Evolutionary conservation across 2,329 filamentous ascomycete species (phyloP), one percentile per base, ranked within the genome.

Genomic region (Penicillium polonicum): DNA sequence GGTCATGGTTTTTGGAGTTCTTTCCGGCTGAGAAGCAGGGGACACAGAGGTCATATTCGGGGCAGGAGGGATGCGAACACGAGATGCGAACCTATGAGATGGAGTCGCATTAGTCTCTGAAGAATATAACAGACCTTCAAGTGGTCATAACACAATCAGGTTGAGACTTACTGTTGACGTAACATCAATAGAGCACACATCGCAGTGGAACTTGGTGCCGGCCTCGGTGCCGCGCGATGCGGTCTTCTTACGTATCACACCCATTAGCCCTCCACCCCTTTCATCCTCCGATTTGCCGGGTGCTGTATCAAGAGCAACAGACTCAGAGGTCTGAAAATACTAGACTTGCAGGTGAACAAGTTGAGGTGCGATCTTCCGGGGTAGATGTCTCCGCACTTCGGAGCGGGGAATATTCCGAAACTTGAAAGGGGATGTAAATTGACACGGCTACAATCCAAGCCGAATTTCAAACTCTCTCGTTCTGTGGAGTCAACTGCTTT

Each of bases 1-100:
- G 93, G 65, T 95, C 88, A 74, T 99, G 94, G 55, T 89, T 87
- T 67, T 91, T 90, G 61, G 90, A 91, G 45, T 84, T 82, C 68
- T 91, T 85, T 62, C 91, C 93, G 64, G 89, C 87, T 35, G 91
- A 84, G 75, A 99, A 99, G 77, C 94, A 99, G 53, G 91, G 88
- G 38, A 99, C 94, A 73, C 94, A 99, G 52, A 99, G 87, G 73
- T 99, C 94, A 74, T 97, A 99, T 70, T 99, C 94, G 70, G 88
- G 89, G 74, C 94, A 99, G 53, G 84, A 82, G 52, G 85, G 77
- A 70, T 91, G 86, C 52, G 92, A 92, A 77, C 94, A 99, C 74
- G 91, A 85, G 75, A 99, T 97, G 66, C 94, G 92, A 63, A 99
- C 92, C 91, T 96, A 65, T 12, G 10, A 4, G 29, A 38, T 39